A percentile compares a stretch with the other conserved stretches of the same genome.
Evolutionary conservation across 768 basidiomycete species (phyloP).

Genomic region (Pleurotus pulmonarius): DNA sequence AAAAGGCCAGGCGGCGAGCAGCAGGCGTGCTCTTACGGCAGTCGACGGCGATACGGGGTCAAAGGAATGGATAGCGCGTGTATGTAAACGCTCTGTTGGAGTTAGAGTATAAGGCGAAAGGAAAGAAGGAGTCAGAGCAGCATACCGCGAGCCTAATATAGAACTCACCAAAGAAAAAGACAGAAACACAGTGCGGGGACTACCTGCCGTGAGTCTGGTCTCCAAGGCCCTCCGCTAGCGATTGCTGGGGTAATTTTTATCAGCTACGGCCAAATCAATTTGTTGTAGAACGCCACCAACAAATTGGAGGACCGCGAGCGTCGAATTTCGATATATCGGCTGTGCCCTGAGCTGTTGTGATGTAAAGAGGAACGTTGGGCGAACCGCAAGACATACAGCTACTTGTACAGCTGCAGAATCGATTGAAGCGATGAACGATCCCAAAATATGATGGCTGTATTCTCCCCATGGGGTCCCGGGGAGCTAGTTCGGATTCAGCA

Average conservation of each 20-base stretch:
- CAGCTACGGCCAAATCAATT: not conserved
- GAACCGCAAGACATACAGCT: too few species aligned
- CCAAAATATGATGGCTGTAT: too few species aligned
- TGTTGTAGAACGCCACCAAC: not conserved
- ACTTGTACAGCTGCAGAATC: too few species aligned
- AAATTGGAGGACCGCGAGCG: not conserved
- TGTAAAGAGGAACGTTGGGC: too few species aligned
- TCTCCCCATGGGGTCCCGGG: too few species aligned
- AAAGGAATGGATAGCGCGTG: constrained; percentile 8
- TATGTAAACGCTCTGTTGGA: not conserved
- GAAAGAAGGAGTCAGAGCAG: too few species aligned
- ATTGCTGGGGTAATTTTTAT: not conserved
- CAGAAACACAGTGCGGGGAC: not conserved
- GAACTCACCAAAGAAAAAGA: not conserved
- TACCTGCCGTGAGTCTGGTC: not conserved
- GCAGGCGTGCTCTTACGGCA: not conserved
- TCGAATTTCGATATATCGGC: not conserved
- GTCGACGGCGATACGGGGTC: not conserved
- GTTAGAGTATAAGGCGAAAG: not conserved
- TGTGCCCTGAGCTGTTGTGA: too few species aligned
- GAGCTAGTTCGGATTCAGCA: too few species aligned
- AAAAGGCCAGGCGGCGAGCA: not conserved
- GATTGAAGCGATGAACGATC: too few species aligned
- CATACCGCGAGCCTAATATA: not conserved
- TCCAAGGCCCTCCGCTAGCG: not conserved